Base-by-base conservation (phyloP, 75 land plant genomes). In the Cupressus sempervirens region DNA sequence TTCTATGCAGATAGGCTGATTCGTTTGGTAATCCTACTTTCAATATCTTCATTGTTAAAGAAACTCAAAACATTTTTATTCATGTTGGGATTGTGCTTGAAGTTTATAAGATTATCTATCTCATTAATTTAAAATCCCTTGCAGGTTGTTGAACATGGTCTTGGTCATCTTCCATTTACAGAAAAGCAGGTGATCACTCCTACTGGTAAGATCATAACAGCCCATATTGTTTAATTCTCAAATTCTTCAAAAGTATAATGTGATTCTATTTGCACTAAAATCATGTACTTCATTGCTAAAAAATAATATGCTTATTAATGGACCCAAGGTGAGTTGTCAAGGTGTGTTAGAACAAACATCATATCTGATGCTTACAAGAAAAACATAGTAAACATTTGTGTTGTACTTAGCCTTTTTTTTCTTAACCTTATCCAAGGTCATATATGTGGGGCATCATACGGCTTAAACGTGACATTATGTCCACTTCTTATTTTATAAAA, bases 111-210 rank as follows among this genome's bases (percentile, higher is more conserved):
- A 23, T 62, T 32, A 32, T 72, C 35, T 72, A 30, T 16, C 14
- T 80, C n/a, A 14, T 26, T 80, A 9, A 23, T 53, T 8, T n/a
- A 50, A 34, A 76, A 75, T 72, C 32, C 14, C 35, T 32, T 72
- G 36, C 76, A 96, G 98, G 98, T 97, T 83, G 99, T 97, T 86
- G 99, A 97, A 80, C 97, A 97, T 91, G 99, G 99, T 56, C 92
- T 97, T 15, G 99, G 99, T 40, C 97, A 95, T 91, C 90, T 97
- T 46, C 99, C 99, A 11, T 97, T 97, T 85, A 95, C 91, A 56
- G 99, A 97, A 87, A 97, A 95, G 92, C 99, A 95, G 85, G 99
- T 97, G 84, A 91, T 92, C 72, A 97, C 99, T 54, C 99, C 99
- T 62, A 97, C 98, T 53, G 96, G 96, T 92, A 86, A 87, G 85